These are phyloP conservation scores for Aspergillus hiratsukae DNA, from an alignment of 2,329 filamentous ascomycete genomes.

Conservation along the genomic window DNA sequence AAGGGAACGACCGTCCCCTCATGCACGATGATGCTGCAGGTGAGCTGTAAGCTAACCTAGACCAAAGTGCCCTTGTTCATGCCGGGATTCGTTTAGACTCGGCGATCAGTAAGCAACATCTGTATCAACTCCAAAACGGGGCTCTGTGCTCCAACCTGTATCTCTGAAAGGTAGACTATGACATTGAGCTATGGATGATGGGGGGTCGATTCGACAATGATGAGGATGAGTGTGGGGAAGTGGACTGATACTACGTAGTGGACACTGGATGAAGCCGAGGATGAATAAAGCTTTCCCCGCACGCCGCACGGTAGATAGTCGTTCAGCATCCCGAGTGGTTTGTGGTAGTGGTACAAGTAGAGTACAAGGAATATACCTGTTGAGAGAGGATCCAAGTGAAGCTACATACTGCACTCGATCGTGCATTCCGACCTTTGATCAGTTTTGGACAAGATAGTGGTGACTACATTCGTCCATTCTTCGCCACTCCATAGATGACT, in stretches of 20 bases:
- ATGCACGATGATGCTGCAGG: not conserved
- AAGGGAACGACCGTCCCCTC: not conserved
- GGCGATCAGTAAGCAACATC: not conserved
- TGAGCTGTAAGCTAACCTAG: not conserved
- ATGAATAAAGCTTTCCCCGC: conserved; percentile 24
- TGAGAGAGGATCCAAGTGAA: no score
- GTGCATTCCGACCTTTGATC: no score
- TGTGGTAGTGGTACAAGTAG: not conserved
- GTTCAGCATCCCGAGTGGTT: no score
- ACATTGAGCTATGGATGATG: not conserved
- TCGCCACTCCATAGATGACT: not conserved
- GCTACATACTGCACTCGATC: not conserved
- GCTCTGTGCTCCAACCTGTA: not conserved
- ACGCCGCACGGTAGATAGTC: conserved; percentile 2
- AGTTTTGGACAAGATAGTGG: not conserved
- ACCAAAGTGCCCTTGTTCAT: no score
- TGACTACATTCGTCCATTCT: not conserved
- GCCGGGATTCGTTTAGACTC: not conserved
- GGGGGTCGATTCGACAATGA: not conserved
- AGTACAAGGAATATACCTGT: no score
- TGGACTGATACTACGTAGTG: not conserved
- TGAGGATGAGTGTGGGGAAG: not conserved
- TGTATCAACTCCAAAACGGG: not conserved
- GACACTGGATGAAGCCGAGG: conserved; percentile 2
- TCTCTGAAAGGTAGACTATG: not conserved